Evolutionary conservation across 2,329 filamentous ascomycete species (phyloP), one percentile per base, ranked within the genome.

Genomic region (Plectosphaerella plurivora): DNA sequence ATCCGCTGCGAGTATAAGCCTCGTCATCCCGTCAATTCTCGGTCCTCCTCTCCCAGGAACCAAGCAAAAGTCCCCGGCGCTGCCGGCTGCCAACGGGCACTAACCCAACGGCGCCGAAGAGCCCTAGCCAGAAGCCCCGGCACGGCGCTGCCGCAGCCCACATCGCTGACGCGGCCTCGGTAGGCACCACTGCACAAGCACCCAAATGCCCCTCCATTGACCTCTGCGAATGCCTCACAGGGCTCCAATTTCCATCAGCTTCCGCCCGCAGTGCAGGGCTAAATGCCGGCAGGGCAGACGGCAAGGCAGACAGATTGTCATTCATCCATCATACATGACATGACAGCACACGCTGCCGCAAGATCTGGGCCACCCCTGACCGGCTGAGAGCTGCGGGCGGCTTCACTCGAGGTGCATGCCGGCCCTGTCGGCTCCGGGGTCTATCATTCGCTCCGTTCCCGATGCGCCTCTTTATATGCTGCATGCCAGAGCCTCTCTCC

Each of bases 91-190:
- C 28, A 33, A 33, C 28, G 28, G 28, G 7, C 28, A 33, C 28
- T 33, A 33, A 33, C 28, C 28, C 8, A 33, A 33, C 28, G 28
- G 28, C 28, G 28, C 28, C 28, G 28, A 33, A 33, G 28, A 33
- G 28, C 28, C 28, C 28, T 33, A 33, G 28, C 28, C 28, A 12
- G 8, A 9, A 33, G 28, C 18, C 41, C 41, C 18, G 41, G 41
- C 41, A 44, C 41, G 16, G n/a, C 41, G 28, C 28, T 18, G n/a
- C 41, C 41, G 45, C 45, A n/a, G 20, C 22, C 45, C 45, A 22
- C 45, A 14, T 22, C 24, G 47, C 51, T 57, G 54, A 57, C 56
- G 56, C 54, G 56, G 56, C 56, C 56, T 48, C 41, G 14, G 37
- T 39, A 39, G 37, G 37, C 36, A 50, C 51, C 28, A 33, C 28